Percentiles rank a stretch among this genome's conserved stretches.
Evolutionary conservation across 345 rosid genomes (phyloP).

Genomic region (Citrus cavaleriei): DNA sequence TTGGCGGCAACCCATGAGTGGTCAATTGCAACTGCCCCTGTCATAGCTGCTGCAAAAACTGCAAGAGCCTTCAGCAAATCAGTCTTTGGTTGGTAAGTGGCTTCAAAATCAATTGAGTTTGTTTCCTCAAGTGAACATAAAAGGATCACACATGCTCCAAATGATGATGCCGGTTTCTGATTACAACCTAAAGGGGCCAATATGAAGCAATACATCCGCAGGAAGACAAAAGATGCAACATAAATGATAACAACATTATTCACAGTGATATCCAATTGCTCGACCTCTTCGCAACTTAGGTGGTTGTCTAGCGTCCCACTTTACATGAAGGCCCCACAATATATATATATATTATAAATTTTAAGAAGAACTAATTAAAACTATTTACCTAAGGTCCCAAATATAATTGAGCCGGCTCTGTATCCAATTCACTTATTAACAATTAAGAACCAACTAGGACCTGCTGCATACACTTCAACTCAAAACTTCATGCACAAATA

Average conservation of each 20-base stretch:
- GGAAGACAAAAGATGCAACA: too few relatives aligned
- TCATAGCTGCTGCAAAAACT: constrained; percentile 64
- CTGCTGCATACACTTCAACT: neutral
- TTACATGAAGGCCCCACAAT: too few relatives aligned
- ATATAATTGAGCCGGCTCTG: too few relatives aligned
- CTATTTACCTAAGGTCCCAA: too few relatives aligned
- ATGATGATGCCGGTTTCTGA: neutral
- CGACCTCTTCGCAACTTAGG: too few relatives aligned
- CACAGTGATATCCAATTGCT: too few relatives aligned
- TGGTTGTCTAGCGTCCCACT: too few relatives aligned
- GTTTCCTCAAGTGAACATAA: constrained; percentile 83
- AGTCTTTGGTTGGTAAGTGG: constrained; percentile 73
- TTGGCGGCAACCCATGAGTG: constrained; percentile 96
- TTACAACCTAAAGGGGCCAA: too few relatives aligned
- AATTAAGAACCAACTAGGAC: neutral
- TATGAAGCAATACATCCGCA: too few relatives aligned
- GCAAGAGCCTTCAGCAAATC: constrained; percentile 79
- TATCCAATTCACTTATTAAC: neutral
- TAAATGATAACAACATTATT: neutral
- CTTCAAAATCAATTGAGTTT: constrained; percentile 67
- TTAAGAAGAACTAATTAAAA: too few relatives aligned
- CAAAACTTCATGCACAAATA: neutral
- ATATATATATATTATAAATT: too few relatives aligned
- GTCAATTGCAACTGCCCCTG: constrained; percentile 79
- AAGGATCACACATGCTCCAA: constrained; percentile 63